Evolutionary conservation across 768 basidiomycete genomes (phyloP).

Genomic region (Suillus clintonianus): DNA sequence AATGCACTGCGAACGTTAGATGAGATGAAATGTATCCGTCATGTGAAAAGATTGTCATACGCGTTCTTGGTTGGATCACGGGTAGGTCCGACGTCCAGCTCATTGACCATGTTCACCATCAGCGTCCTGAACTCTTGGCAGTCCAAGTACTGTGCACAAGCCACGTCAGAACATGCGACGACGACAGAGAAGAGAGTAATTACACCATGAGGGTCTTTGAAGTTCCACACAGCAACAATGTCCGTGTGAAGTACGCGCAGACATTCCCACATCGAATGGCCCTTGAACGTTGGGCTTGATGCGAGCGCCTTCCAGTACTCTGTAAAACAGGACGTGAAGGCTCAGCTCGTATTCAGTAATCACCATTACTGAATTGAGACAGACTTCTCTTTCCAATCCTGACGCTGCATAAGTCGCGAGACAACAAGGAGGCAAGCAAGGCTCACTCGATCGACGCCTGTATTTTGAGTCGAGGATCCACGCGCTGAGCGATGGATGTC

Average conservation of each 20-base stretch:
- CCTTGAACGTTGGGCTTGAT: constrained; percentile 12
- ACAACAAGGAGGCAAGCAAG: background rate
- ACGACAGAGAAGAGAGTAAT: background rate
- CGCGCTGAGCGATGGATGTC: constrained; percentile 4
- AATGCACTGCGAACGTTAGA: background rate
- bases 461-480: background rate
- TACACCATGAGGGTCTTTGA: constrained; percentile 8
- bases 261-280: constrained; percentile 3
- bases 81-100: background rate
- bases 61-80: background rate
- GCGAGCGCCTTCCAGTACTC: constrained; percentile 20
- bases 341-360: background rate
- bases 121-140: background rate
- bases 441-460: background rate
- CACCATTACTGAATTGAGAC: constrained; percentile 1
- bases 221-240: constrained; percentile 22
- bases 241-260: constrained; percentile 18
- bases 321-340: background rate
- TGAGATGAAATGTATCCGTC: background rate
- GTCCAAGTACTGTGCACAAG: background rate
- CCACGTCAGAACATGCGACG: background rate
- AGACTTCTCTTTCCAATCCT: constrained; percentile 7
- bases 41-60: background rate
- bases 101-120: background rate
- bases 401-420: background rate